phyloP scores from a whole-genome alignment of 768 basidiomycete species.

The Sarcodon sp. region DNA sequence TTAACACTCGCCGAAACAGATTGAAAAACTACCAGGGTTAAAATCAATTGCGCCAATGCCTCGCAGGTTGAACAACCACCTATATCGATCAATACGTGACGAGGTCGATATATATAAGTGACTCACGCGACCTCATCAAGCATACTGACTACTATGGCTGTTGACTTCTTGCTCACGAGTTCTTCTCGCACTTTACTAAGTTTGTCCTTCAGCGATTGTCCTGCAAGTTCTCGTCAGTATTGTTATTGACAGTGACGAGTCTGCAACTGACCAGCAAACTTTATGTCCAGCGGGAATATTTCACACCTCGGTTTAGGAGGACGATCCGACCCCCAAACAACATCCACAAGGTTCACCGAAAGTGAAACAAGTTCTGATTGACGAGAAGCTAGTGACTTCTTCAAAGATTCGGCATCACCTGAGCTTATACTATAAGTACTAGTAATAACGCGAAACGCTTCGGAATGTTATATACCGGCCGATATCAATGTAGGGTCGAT shows the following conservation, averaged over 20 bases:
- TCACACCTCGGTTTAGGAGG: conserved; percentile 57
- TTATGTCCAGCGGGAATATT: conserved; percentile 57
- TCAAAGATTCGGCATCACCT: conserved; percentile 53
- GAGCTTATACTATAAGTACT: conserved; percentile 11
- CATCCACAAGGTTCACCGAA: conserved; percentile 62
- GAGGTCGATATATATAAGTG: no score
- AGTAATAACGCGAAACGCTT: background rate
- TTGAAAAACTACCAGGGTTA: conserved; percentile 45
- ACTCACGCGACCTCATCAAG: conserved; percentile 74
- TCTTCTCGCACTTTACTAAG: conserved; percentile 53
- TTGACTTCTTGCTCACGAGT: conserved; percentile 44
- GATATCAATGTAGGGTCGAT: conserved; percentile 72
- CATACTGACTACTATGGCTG: conserved; percentile 72
- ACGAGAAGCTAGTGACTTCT: conserved; percentile 36
- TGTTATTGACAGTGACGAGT: no score
- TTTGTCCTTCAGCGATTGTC: conserved; percentile 55
- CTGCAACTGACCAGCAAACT: conserved; percentile 47
- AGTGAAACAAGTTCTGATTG: conserved; percentile 59
- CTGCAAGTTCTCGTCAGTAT: conserved; percentile 15
- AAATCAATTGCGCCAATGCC: conserved; percentile 77
- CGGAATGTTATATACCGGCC: conserved; percentile 29
- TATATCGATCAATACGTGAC: no score
- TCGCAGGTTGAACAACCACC: conserved; percentile 85
- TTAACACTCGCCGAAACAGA: background rate
- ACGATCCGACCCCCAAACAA: conserved; percentile 56